A percentile compares a stretch with the other conserved stretches of the same genome.
Conservation (phyloP, 2,329 filamentous ascomycete genomes). For the Fusarium pseudoanthophilum region DNA sequence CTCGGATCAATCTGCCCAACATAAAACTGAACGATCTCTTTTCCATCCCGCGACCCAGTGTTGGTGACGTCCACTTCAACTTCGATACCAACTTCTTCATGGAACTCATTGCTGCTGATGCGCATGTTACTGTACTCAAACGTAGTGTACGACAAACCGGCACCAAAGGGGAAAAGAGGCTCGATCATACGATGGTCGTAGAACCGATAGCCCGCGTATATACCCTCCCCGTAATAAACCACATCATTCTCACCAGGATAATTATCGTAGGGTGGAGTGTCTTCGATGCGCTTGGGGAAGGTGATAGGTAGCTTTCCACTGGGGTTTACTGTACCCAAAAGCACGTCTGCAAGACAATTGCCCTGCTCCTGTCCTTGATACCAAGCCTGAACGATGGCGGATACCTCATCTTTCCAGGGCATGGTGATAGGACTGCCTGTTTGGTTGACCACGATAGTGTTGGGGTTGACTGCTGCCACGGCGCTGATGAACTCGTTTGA, state of each 20-base stretch:
- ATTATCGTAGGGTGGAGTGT: constrained; percentile 76
- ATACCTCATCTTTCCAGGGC: not conserved
- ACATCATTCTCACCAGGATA: constrained; percentile 71
- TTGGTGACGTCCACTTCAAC: constrained; percentile 28
- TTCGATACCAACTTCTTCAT: not conserved
- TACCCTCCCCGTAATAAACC: constrained; percentile 74
- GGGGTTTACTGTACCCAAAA: not conserved
- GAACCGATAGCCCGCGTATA: constrained; percentile 78
- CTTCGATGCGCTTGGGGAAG: constrained; percentile 55
- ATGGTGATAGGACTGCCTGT: not conserved
- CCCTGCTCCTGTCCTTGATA: not conserved
- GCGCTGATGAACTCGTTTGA: not conserved
- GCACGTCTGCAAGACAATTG: not conserved
- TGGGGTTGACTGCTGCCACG: not conserved
- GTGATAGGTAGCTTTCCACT: not conserved
- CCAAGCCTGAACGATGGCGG: not conserved
- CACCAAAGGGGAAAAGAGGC: constrained; percentile 52
- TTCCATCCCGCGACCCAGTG: constrained; percentile 15
- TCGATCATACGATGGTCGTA: constrained; percentile 64
- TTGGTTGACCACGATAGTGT: not conserved
- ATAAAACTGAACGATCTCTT: constrained; percentile 32
- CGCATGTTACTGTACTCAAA: constrained; percentile 51
- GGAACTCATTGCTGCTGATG: not conserved
- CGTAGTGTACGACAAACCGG: constrained; percentile 25
- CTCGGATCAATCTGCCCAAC: constrained; percentile 8